Evolutionary conservation across 371 early-diverging fungal genomes (phyloP).

Genomic region (Mucor velutinosus): DNA sequence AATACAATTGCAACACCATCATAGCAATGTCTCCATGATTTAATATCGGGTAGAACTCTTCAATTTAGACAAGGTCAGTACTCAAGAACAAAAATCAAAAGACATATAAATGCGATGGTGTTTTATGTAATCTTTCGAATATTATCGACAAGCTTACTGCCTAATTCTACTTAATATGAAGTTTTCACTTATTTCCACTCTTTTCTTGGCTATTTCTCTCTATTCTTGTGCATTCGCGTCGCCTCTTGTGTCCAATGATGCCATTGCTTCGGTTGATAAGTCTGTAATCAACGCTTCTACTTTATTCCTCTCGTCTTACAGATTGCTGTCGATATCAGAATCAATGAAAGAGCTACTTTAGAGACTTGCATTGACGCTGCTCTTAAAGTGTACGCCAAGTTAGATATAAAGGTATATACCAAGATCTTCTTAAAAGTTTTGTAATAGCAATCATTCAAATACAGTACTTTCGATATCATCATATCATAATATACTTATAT

Average conservation of each 20-base stretch:
- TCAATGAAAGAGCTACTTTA: slow-evolving; percentile 8
- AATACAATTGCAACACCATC: background rate
- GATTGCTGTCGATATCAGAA: slow-evolving; percentile 5
- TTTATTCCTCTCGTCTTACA: slow-evolving; percentile 18
- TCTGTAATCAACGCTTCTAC: background rate
- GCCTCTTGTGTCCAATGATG: background rate
- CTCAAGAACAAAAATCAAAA: background rate
- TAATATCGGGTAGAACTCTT: background rate
- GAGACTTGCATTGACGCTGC: slow-evolving; percentile 14
- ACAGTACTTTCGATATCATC: too few species aligned
- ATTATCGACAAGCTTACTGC: background rate
- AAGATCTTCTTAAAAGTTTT: slow-evolving; percentile 11
- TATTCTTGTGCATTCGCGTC: slow-evolving; percentile 4
- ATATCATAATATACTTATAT: background rate
- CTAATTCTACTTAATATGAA: slow-evolving; percentile 6
- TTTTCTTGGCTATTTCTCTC: slow-evolving; percentile 6
- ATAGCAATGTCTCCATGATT: background rate
- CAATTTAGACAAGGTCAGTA: background rate
- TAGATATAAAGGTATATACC: slow-evolving; percentile 14
- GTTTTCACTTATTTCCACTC: slow-evolving; percentile 7
- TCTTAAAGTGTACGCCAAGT: slow-evolving; percentile 14
- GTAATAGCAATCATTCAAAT: background rate
- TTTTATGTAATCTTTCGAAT: background rate
- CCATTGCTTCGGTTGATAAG: background rate
- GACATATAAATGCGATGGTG: background rate